Evolutionary conservation across 2,329 filamentous ascomycete species (phyloP), one percentile per base, ranked within the genome.

Genomic region (Clonostachys chloroleuca): DNA sequence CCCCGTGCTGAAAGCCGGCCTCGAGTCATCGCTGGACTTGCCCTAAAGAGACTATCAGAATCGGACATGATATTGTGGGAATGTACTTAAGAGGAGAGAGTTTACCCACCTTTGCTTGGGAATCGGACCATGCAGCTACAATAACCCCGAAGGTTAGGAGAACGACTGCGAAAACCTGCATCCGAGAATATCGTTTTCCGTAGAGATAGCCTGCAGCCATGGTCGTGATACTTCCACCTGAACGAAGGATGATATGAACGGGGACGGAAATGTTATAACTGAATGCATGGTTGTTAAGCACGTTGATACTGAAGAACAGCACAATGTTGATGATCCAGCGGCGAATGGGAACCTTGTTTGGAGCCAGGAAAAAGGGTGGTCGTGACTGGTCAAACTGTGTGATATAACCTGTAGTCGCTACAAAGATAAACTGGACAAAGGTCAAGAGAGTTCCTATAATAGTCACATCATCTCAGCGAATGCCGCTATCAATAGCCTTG

Each of bases 201-300:
- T 86, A 91, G 13, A 95, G 56, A 59, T 85, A 91, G 4, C 94
- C 94, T n/a, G 92, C 89, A 14, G 85, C 69, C 82, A 99, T 95
- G 9, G 94, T 97, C 5, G 92, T 95, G 52, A 97, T 95, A 58
- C 92, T 96, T 14, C 94, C 94, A 44, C 92, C 95, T 43, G 92
- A 96, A 46, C 94, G 83, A 33, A 99, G 75, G 55, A 99, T 97
- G 58, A 99, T 99, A 62, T 99, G 94, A 43, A 99, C 84, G 2
- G 94, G 94, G 0, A 99, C 90, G 7, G 91, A 96, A 48, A 99
- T 97, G 57, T 91, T 85, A 70, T 96, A 99, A 52, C 90, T 92
- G 66, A 99, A 99, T 7, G 92, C 94, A 74, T 92, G 92, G 59
- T 99, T 99, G 70, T 99, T 99, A 61, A 99, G 72, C 49, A 97